Evolutionary conservation across 129 eudicot species (phyloP).

Genomic region (Silybum marianum): DNA sequence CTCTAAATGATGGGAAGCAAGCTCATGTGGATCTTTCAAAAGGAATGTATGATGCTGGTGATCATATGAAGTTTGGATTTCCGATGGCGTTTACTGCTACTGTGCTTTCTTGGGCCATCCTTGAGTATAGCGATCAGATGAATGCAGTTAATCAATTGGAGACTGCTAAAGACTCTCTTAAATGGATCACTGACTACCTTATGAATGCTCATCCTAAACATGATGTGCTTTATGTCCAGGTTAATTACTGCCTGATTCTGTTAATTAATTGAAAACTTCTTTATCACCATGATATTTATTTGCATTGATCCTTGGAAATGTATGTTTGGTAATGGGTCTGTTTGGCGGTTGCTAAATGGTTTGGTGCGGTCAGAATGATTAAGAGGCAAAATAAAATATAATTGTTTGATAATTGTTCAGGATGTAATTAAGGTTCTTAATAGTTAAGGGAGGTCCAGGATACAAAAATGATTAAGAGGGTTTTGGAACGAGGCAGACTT

Average conservation of each 20-base stretch:
- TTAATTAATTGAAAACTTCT: not conserved
- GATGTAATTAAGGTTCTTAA: too few relatives aligned
- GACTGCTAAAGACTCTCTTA: constrained; percentile 68
- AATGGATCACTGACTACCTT: constrained; percentile 83
- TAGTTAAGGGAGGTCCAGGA: too few relatives aligned
- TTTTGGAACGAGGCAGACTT: too few relatives aligned
- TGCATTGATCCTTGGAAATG: not conserved
- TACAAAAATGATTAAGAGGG: too few relatives aligned
- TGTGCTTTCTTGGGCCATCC: constrained; percentile 79
- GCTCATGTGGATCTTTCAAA: constrained; percentile 70
- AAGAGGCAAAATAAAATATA: too few relatives aligned
- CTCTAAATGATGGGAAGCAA: constrained; percentile 59
- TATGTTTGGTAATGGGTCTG: not conserved
- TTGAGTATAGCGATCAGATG: constrained; percentile 89
- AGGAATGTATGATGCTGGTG: constrained; percentile 95
- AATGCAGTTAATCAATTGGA: constrained; percentile 50
- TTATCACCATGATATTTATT: not conserved
- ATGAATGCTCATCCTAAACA: constrained; percentile 68
- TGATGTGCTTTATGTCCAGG: constrained; percentile 67
- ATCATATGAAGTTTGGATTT: constrained; percentile 85
- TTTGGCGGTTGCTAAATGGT: too few relatives aligned
- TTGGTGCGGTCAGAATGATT: too few relatives aligned
- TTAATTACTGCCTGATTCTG: constrained; percentile 9
- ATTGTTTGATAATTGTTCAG: too few relatives aligned
- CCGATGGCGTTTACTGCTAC: constrained; percentile 90